phyloP scores from a whole-genome alignment of 768 basidiomycete species.

The Cyclocybe aegerita region DNA sequence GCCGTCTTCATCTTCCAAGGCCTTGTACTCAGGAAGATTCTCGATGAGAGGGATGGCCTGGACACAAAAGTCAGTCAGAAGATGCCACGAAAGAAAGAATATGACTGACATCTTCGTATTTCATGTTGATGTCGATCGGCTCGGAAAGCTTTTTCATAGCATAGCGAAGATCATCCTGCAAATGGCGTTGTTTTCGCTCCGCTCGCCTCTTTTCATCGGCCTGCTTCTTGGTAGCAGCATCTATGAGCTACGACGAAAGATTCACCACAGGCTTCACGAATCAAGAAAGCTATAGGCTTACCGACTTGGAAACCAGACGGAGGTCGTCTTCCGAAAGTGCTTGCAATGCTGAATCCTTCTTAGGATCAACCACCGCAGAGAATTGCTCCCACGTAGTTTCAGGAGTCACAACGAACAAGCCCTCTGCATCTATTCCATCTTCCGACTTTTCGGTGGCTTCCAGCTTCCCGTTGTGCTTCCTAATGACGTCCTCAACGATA shows the following conservation, averaged over 20 bases:
- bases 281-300: conserved; percentile 33
- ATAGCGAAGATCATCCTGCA: conserved; percentile 95
- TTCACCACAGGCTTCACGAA: conserved; percentile 1
- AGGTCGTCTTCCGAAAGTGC: conserved; percentile 53
- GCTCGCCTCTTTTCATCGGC: conserved; percentile 85
- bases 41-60: conserved; percentile 77
- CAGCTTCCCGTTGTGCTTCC: conserved; percentile 42
- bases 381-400: conserved; percentile 72
- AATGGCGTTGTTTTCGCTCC: conserved; percentile 81
- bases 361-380: conserved; percentile 49
- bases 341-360: conserved; percentile 51
- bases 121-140: conserved; percentile 68
- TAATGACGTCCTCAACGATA: conserved; percentile 62
- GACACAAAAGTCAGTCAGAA: conserved; percentile 5
- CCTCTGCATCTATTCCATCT: conserved; percentile 25
- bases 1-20: conserved; percentile 84
- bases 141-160: conserved; percentile 89
- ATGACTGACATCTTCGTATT: conserved; percentile 76
- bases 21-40: conserved; percentile 83
- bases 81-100: neutral
- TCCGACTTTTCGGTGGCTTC: conserved; percentile 22
- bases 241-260: conserved; percentile 56
- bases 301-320: conserved; percentile 59
- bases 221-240: conserved; percentile 68
- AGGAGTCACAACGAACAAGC: conserved; percentile 41